These are phyloP conservation scores for Verticillium nonalfalfae DNA, from an alignment of 2,329 filamentous ascomycete genomes.

Conservation along the genomic window DNA sequence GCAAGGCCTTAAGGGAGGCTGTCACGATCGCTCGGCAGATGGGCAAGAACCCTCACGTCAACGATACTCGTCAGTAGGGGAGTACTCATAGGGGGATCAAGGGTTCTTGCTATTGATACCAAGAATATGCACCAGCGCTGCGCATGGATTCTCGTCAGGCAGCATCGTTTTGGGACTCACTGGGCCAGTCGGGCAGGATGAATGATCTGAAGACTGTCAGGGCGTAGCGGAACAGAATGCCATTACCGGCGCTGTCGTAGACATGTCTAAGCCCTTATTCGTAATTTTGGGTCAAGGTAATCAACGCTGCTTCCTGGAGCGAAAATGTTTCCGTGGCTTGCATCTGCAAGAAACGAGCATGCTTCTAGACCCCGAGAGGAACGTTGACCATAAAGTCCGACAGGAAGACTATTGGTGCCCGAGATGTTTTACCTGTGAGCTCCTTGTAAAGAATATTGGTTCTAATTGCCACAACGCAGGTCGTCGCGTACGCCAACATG, in stretches of 20 bases:
- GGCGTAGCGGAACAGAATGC: background rate
- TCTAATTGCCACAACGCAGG: background rate
- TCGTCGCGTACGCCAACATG: background rate
- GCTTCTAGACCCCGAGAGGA: constrained; percentile 23
- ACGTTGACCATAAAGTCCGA: constrained; percentile 23
- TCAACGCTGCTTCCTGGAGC: background rate
- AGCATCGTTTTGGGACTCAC: background rate
- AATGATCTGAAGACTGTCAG: background rate
- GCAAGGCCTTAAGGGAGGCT: constrained; percentile 36
- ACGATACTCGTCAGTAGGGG: constrained; percentile 23
- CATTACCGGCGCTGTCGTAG: background rate
- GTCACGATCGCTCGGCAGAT: constrained; percentile 37
- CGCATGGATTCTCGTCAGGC: background rate
- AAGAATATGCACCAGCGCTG: background rate
- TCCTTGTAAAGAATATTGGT: background rate
- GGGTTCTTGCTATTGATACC: background rate
- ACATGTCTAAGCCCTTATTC: background rate
- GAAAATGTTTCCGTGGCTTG: constrained; percentile 14
- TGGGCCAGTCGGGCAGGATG: background rate
- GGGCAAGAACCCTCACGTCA: constrained; percentile 29
- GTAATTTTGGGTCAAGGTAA: background rate
- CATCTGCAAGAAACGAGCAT: constrained; percentile 21
- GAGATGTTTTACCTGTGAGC: background rate
- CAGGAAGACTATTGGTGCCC: background rate
- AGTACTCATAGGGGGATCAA: too few relatives aligned